Evolutionary conservation across 768 basidiomycete genomes (phyloP), one percentile per base, ranked within the genome.

Genomic region (Coprinopsis sp.): DNA sequence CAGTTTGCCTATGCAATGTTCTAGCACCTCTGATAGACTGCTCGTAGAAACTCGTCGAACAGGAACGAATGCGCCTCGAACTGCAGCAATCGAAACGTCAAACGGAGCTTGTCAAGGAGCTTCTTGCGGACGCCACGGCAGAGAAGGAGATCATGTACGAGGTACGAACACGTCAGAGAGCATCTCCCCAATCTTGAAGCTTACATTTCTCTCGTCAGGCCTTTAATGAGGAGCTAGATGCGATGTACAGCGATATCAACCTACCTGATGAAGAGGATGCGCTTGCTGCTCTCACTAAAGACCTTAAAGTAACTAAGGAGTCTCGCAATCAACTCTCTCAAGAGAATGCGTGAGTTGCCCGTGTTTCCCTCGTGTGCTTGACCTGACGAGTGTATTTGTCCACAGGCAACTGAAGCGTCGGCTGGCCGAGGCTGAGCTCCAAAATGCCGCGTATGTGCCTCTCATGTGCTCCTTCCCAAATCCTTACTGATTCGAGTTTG

Each of bases 91-190:
- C 78, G 14, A 84, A 77, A 53, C 77, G 87, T 14, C 87, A 90
- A 61, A 84, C 81, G 51, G 89, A 88, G 54, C 67, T 91, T 23
- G 78, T 92, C 3, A 89, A 89, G 63, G 79, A 78, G 53, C 72
- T 93, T 23, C 71, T 91, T 12, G 73, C 76, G 14, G 87, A 94
- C 57, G 78, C 81, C 25, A 87, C 84, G 7, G 76, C 82, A 1
- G 93, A 96, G 69, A 88, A 94, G 64, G 89, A 93, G 57, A 87
- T 91, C 61, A 86, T 95, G 78, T 94, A 93, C 53, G 87, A 92
- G 73, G 91, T 92, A 53, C 46, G 53, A 13, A 7, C 1, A 33
- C 33, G 14, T 36, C 28, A 1, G 29, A 24, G 31, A 37, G 10
- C 34, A 14, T 34, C 38, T 27, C 7, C 14, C 38, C 19, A 18